phyloP scores from a whole-genome alignment of 306 rosid genomes.

The Bauhinia variegata region DNA sequence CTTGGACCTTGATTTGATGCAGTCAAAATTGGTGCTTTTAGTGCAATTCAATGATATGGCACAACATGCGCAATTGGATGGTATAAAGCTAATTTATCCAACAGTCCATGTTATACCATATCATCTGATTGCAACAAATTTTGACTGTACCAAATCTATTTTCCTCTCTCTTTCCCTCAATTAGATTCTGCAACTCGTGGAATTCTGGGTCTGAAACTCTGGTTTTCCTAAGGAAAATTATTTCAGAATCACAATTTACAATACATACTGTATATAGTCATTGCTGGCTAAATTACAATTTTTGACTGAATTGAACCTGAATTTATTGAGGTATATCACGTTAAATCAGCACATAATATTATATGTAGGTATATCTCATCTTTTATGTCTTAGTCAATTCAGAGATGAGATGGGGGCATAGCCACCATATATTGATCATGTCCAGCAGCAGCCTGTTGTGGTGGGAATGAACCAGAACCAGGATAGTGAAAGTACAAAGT shows the following conservation, averaged over 20 bases:
- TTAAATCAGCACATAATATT: background rate
- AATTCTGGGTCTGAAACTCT: background rate
- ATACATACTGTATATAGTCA: background rate
- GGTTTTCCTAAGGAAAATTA: background rate
- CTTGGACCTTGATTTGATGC: too few relatives aligned
- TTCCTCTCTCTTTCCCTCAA: background rate
- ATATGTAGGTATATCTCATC: background rate
- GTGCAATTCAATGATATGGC: too few relatives aligned
- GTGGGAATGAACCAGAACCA: too few relatives aligned
- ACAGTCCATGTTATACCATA: too few relatives aligned
- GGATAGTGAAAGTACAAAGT: background rate
- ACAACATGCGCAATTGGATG: too few relatives aligned
- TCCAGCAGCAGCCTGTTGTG: background rate
- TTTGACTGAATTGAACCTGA: too few relatives aligned
- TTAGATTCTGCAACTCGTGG: background rate
- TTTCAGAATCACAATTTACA: background rate
- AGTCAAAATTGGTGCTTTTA: too few relatives aligned
- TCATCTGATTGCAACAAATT: too few relatives aligned
- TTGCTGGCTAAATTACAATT: background rate
- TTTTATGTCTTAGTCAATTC: background rate
- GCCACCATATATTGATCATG: background rate
- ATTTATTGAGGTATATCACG: background rate
- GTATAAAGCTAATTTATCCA: too few relatives aligned
- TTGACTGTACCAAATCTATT: too few relatives aligned
- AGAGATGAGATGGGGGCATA: background rate